These are phyloP conservation scores for Elsinoe fawcettii DNA, from an alignment of 2,329 filamentous ascomycete genomes.

Conservation along the genomic window DNA sequence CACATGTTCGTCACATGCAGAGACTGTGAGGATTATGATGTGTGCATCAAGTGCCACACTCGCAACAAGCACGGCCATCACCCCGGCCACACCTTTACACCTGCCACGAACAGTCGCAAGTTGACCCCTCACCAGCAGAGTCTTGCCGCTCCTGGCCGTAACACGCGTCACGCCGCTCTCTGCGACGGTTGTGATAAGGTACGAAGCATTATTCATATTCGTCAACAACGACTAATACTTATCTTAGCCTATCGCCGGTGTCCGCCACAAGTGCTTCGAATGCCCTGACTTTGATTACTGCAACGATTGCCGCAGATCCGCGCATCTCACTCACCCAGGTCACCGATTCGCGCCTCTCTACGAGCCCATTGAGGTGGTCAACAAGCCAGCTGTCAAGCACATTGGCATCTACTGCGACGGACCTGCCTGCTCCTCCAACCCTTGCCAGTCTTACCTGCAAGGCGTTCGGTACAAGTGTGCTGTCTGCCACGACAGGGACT, in stretches of 20 bases:
- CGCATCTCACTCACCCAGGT: constrained; percentile 61
- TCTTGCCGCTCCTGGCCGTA: constrained; percentile 71
- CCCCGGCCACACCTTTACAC: constrained; percentile 71
- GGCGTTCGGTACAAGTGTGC: constrained; percentile 95
- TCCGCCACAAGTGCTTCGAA: constrained; percentile 92
- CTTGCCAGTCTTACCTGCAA: constrained; percentile 56
- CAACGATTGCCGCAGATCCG: constrained; percentile 61
- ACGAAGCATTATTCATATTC: constrained; percentile 19
- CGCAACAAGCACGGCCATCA: constrained; percentile 79
- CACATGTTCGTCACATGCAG: constrained; percentile 77
- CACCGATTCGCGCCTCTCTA: constrained; percentile 90
- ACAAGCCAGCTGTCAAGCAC: constrained; percentile 50
- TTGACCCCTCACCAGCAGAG: constrained; percentile 55
- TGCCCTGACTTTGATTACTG: constrained; percentile 99
- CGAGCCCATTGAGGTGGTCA: constrained; percentile 53
- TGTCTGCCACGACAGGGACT: constrained; percentile 89
- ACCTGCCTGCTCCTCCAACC: constrained; percentile 64
- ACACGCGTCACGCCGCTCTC: constrained; percentile 74
- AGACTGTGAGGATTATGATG: constrained; percentile 80
- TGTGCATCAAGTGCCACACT: constrained; percentile 76
- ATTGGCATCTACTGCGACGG: constrained; percentile 91
- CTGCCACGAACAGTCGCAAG: constrained; percentile 56
- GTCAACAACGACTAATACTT: constrained; percentile 20
- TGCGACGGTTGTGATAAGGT: constrained; percentile 87
- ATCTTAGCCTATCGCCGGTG: constrained; percentile 63